Evolutionary conservation across 257 asterid genomes (phyloP).

Genomic region (Gentiana macrophylla): DNA sequence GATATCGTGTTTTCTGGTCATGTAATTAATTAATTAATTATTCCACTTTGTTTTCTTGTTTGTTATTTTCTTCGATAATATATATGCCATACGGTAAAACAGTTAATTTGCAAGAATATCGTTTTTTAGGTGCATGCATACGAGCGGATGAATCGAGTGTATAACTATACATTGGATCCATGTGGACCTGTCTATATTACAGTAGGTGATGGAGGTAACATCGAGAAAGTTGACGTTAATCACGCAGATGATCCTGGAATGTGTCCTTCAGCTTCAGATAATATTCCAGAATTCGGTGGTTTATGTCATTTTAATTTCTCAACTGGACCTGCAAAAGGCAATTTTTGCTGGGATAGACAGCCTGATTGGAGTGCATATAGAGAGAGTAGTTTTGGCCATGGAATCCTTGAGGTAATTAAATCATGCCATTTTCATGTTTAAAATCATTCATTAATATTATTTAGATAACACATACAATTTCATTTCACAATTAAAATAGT

Average conservation of each 20-base stretch:
- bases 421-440: background rate
- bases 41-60: background rate
- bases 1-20: slow-evolving; percentile 82
- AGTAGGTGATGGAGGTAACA: slow-evolving; percentile 91
- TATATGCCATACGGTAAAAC: background rate
- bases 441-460: too few species aligned
- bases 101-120: background rate
- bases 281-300: slow-evolving; percentile 56
- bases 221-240: slow-evolving; percentile 62
- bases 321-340: slow-evolving; percentile 61
- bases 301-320: slow-evolving; percentile 62
- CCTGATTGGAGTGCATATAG: slow-evolving; percentile 97
- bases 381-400: slow-evolving; percentile 98
- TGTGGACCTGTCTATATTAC: slow-evolving; percentile 82
- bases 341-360: slow-evolving; percentile 83
- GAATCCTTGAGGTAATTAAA: slow-evolving; percentile 67
- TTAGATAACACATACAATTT: too few species aligned
- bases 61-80: background rate
- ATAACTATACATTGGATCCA: slow-evolving; percentile 53
- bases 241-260: slow-evolving; percentile 79
- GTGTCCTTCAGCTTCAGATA: slow-evolving; percentile 57
- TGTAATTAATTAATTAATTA: slow-evolving; percentile 28
- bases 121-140: slow-evolving; percentile 50
- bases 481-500: too few species aligned
- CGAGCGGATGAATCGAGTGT: slow-evolving; percentile 76